phyloP scores from a whole-genome alignment of 2,329 filamentous ascomycete species.

The Sphaerulina musiva region DNA sequence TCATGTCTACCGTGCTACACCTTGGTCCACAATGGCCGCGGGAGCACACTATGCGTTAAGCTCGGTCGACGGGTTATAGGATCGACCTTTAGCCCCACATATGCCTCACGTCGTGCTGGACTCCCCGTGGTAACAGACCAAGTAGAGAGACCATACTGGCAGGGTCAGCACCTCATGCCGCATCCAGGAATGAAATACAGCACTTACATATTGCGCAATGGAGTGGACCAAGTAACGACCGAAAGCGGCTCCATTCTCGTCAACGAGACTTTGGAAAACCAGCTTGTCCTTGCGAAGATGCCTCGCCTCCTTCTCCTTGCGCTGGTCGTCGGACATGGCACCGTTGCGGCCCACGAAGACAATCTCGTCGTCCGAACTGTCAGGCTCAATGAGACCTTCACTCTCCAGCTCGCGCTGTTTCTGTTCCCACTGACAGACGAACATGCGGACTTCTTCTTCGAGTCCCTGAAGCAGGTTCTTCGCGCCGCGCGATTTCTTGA shows the following conservation, averaged over 20 bases:
- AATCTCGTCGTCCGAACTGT: slow-evolving; percentile 72
- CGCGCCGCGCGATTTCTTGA: slow-evolving; percentile 74
- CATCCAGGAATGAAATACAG: slow-evolving; percentile 4
- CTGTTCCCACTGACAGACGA: slow-evolving; percentile 57
- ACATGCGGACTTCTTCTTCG: slow-evolving; percentile 75
- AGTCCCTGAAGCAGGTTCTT: slow-evolving; percentile 74
- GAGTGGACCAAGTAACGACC: slow-evolving; percentile 90
- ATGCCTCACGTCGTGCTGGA: slow-evolving; percentile 70
- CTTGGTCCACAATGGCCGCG: slow-evolving; percentile 57
- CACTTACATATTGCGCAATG: slow-evolving; percentile 65
- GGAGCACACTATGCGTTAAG: slow-evolving; percentile 42
- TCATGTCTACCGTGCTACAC: background rate
- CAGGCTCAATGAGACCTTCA: slow-evolving; percentile 41
- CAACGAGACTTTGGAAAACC: slow-evolving; percentile 72
- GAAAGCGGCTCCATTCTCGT: slow-evolving; percentile 71
- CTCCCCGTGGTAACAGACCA: slow-evolving; percentile 68
- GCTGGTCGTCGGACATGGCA: slow-evolving; percentile 54
- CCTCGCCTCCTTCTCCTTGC: slow-evolving; percentile 49
- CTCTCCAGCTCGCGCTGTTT: slow-evolving; percentile 43
- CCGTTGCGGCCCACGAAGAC: slow-evolving; percentile 74
- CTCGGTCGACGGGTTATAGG: slow-evolving; percentile 31
- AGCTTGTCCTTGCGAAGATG: slow-evolving; percentile 56
- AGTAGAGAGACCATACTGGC: slow-evolving; percentile 69
- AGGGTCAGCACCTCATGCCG: background rate
- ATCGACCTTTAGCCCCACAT: slow-evolving; percentile 62